These are phyloP conservation scores for Xylaria hypoxylon DNA, from an alignment of 2,329 filamentous ascomycete species.

Conservation along the genomic window DNA sequence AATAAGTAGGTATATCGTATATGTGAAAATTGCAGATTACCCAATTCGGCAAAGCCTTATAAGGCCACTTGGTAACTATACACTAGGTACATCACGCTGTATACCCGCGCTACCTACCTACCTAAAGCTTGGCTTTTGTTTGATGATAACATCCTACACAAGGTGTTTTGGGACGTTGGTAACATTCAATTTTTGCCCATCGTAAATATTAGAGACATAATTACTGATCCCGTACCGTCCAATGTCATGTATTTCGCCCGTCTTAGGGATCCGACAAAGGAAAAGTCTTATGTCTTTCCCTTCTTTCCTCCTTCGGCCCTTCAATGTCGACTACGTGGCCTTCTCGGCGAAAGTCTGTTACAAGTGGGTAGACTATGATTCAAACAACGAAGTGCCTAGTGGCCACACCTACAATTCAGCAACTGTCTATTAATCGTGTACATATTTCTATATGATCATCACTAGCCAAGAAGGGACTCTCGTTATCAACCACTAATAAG, in stretches of 20 bases:
- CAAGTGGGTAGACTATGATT: slow-evolving; percentile 12
- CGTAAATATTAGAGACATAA: background rate
- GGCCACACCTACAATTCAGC: slow-evolving; percentile 8
- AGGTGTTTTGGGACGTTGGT: background rate
- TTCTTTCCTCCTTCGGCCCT: slow-evolving; percentile 2
- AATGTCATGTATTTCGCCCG: background rate
- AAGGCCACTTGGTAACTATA: background rate
- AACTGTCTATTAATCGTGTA: slow-evolving; percentile 3
- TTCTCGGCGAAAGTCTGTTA: slow-evolving; percentile 14
- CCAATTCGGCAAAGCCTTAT: slow-evolving; percentile 23
- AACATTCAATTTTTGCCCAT: slow-evolving; percentile 4
- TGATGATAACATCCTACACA: background rate
- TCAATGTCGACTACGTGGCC: slow-evolving; percentile 15
- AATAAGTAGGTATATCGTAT: background rate
- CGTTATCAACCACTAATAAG: slow-evolving; percentile 1
- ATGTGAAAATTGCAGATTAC: slow-evolving; percentile 8
- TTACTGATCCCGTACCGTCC: background rate
- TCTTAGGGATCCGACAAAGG: background rate
- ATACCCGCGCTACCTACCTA: no score
- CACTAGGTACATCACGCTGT: no score
- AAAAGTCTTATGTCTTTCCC: background rate
- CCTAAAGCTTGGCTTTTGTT: background rate
- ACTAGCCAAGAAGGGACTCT: slow-evolving; percentile 5
- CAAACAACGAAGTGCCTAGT: slow-evolving; percentile 4
- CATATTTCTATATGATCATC: background rate